A percentile compares a stretch with the other conserved stretches of the same genome.
phyloP scores from a whole-genome alignment of 2,329 filamentous ascomycete genomes.

The Aspergillus sergii region DNA sequence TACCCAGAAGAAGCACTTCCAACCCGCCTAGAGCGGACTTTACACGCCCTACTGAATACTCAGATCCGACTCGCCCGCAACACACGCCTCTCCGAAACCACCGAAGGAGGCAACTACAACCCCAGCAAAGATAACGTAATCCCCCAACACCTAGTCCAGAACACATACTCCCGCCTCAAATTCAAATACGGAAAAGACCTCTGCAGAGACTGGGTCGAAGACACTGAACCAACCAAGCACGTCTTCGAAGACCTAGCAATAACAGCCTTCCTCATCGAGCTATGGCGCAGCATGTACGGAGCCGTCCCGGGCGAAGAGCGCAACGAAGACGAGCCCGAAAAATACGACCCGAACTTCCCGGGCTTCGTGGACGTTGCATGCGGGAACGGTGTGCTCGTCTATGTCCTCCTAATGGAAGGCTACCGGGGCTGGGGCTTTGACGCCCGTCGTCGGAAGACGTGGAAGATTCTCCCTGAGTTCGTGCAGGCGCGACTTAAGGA shows the following conservation, averaged over 20 bases:
- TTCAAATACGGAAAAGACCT: slow-evolving; percentile 72
- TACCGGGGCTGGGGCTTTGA: slow-evolving; percentile 91
- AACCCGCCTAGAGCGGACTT: slow-evolving; percentile 41
- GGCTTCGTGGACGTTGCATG: slow-evolving; percentile 97
- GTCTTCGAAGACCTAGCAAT: slow-evolving; percentile 94
- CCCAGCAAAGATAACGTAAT: slow-evolving; percentile 82
- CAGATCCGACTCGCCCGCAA: slow-evolving; percentile 39
- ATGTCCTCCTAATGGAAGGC: slow-evolving; percentile 78
- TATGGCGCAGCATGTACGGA: slow-evolving; percentile 84
- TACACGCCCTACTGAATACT: slow-evolving; percentile 39
- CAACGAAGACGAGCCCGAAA: slow-evolving; percentile 21
- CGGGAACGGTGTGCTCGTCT: slow-evolving; percentile 87
- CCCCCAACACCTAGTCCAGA: slow-evolving; percentile 74
- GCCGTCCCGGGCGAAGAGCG: slow-evolving; percentile 25
- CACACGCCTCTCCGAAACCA: slow-evolving; percentile 21
- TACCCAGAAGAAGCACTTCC: slow-evolving; percentile 45
- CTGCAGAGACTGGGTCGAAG: slow-evolving; percentile 78
- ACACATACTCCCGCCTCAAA: slow-evolving; percentile 81
- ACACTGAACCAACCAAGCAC: slow-evolving; percentile 85
- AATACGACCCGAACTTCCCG: slow-evolving; percentile 59
- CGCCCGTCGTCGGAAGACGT: slow-evolving; percentile 81
- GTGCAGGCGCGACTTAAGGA: slow-evolving; percentile 58
- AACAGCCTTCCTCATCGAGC: slow-evolving; percentile 86
- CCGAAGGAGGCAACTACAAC: slow-evolving; percentile 67
- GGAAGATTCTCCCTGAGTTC: slow-evolving; percentile 67